phyloP scores from a whole-genome alignment of 148 eudicot species.

The Silene uniflora region DNA sequence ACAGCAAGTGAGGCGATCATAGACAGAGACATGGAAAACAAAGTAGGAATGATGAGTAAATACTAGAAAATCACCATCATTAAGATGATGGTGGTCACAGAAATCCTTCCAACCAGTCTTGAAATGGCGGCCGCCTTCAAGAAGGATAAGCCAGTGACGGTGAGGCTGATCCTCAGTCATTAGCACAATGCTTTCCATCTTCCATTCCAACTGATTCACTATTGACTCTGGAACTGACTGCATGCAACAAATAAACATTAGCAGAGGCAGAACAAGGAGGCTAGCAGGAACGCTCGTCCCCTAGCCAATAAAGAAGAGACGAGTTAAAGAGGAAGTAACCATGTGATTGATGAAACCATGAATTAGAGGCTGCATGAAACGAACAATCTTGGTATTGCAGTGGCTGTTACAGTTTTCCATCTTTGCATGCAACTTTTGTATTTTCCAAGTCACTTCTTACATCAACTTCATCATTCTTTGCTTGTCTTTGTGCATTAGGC shows the following conservation, averaged over 20 bases:
- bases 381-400: not conserved
- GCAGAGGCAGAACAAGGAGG: no score
- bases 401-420: not conserved
- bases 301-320: not conserved
- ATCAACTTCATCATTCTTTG: not conserved
- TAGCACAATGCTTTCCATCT: slow-evolving; percentile 14
- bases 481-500: no score
- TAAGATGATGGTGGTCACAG: not conserved
- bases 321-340: not conserved
- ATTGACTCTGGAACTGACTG: slow-evolving; percentile 17
- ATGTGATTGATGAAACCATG: not conserved
- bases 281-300: no score
- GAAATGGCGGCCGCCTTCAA: slow-evolving; percentile 20
- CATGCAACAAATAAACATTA: not conserved
- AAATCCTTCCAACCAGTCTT: slow-evolving; percentile 24
- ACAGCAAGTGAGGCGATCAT: slow-evolving; percentile 17
- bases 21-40: slow-evolving; percentile 23
- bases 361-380: slow-evolving; percentile 12
- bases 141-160: slow-evolving; percentile 13
- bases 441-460: not conserved
- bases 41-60: slow-evolving; percentile 3
- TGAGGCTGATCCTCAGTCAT: slow-evolving; percentile 10
- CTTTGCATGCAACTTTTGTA: not conserved
- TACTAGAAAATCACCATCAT: slow-evolving; percentile 22
- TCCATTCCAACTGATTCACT: not conserved